A percentile compares a stretch with the other conserved stretches of the same genome.
Evolutionary conservation across 1,139 yeast genomes (phyloP).

Genomic region (Sugiyamaella novakii): DNA sequence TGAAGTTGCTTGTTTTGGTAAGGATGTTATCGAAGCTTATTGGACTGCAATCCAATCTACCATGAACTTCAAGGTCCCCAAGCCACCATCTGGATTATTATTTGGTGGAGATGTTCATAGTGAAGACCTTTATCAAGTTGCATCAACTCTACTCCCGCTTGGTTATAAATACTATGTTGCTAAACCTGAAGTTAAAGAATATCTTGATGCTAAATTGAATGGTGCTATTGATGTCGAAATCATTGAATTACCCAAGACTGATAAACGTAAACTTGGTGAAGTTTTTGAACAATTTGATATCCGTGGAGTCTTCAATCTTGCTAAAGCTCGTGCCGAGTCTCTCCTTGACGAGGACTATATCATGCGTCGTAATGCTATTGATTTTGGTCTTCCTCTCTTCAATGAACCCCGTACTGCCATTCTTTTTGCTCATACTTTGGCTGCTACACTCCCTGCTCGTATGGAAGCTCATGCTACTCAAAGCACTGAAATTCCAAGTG

Average conservation of each 20-base stretch:
- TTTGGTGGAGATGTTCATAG: conserved; percentile 90
- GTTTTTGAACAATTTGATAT: conserved; percentile 84
- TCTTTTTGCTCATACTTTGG: conserved; percentile 82
- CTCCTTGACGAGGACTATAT: conserved; percentile 88
- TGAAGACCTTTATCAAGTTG: conserved; percentile 72
- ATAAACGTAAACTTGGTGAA: conserved; percentile 90
- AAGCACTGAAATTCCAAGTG: conserved; percentile 66
- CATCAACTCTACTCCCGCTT: conserved; percentile 63
- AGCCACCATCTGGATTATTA: conserved; percentile 84
- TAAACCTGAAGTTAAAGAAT: conserved; percentile 66
- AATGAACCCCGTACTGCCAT: conserved; percentile 93
- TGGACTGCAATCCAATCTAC: conserved; percentile 97
- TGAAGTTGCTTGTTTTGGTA: conserved; percentile 96
- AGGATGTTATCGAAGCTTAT: conserved; percentile 82
- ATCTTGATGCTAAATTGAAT: conserved; percentile 55
- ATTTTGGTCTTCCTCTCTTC: conserved; percentile 92
- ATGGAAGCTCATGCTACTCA: conserved; percentile 39
- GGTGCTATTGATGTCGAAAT: conserved; percentile 54
- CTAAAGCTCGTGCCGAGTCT: conserved; percentile 82
- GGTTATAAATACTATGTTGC: conserved; percentile 86
- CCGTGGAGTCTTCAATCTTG: conserved; percentile 87
- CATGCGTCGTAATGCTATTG: conserved; percentile 99
- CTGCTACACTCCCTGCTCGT: conserved; percentile 60
- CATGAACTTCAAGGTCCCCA: conserved; percentile 92
- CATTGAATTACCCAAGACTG: conserved; percentile 88